Conservation (phyloP, 1,284 basidiomycete species). For the Sphagnurus paluster region DNA sequence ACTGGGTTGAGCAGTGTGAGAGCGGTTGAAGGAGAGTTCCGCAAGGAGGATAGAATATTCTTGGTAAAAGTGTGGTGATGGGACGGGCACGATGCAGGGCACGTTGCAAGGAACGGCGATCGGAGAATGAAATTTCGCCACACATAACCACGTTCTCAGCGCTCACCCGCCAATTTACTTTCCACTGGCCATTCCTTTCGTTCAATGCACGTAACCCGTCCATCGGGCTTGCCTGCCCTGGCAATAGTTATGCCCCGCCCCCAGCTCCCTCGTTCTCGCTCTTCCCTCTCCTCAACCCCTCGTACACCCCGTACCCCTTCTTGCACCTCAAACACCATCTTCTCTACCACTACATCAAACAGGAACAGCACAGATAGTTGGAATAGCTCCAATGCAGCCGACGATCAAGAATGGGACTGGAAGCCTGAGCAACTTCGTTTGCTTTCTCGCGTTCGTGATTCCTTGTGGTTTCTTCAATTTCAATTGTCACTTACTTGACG, state of each 20-base stretch:
- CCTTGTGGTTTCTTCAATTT: slow-evolving; percentile 13
- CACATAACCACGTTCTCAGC: slow-evolving; percentile 16
- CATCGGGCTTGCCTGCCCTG: slow-evolving; percentile 41
- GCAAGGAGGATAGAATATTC: too few relatives aligned
- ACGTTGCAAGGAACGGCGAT: slow-evolving; percentile 29
- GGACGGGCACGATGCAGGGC: slow-evolving; percentile 31
- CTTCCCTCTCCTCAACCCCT: slow-evolving; percentile 46
- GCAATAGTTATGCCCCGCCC: slow-evolving; percentile 58
- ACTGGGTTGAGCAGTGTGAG: too few relatives aligned
- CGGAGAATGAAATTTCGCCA: slow-evolving; percentile 19
- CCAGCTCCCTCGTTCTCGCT: slow-evolving; percentile 41
- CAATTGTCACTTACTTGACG: slow-evolving; percentile 7
- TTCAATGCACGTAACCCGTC: slow-evolving; percentile 22
- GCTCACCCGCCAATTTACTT: slow-evolving; percentile 2
- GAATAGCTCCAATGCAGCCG: slow-evolving; percentile 74
- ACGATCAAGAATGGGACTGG: slow-evolving; percentile 71
- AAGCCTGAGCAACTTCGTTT: slow-evolving; percentile 67
- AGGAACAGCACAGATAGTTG: slow-evolving; percentile 79
- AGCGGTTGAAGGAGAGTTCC: too few relatives aligned
- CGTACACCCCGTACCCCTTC: slow-evolving; percentile 46
- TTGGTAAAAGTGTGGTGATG: slow-evolving; percentile 10
- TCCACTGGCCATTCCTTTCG: slow-evolving; percentile 19
- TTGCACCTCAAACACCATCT: slow-evolving; percentile 45
- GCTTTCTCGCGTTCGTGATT: slow-evolving; percentile 57
- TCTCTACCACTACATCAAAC: slow-evolving; percentile 50